Evolutionary conservation across 345 rosid genomes (phyloP), one percentile per base, ranked within the genome.

Genomic region (Cardamine resedifolia): DNA sequence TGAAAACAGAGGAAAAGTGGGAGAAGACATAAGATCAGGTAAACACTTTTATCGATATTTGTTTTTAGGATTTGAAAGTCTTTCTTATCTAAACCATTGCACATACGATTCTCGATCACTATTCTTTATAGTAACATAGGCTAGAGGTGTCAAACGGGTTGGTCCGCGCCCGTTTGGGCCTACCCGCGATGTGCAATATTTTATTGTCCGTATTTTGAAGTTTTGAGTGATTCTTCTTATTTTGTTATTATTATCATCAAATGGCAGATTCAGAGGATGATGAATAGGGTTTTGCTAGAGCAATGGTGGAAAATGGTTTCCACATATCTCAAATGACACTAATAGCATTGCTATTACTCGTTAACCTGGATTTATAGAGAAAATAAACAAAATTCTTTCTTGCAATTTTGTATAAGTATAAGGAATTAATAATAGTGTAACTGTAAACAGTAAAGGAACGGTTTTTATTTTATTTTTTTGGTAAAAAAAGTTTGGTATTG

Each of bases 21-120:
- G 94, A 52, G 97, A 91, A 81, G 96, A 86, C 73, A 91, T 94
- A 71, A 87, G 97, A 91, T 89, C 92, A 31, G 96, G 98, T 90
- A 30, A 66, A 80, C 78, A 43, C 58, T 44, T 68, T 31, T 51
- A 9, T 38, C 16, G 27, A 21, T 28, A 20, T 21, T 43, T 24
- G 24, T 6, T 41, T 23, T 28, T 2, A 21, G 15, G 14, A 49
- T n/a, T 48, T 7, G n/a, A 3, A 27, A 27, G 11, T 15, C 26
- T 55, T 53, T 11, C 20, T 52, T 14, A 14, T 26, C 11, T 51
- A 10, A 18, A 27, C 1, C 24, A 34, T 20, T 38, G 26, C n/a
- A 12, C n/a, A 24, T 39, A 8, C 4, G 15, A 15, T 24, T 41
- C 11, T 39, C 1, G 21, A n/a, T 24, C 7, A 61, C n/a, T 26